These are phyloP conservation scores for Pleurotus giganteus DNA, from an alignment of 768 basidiomycete species.

Conservation along the genomic window DNA sequence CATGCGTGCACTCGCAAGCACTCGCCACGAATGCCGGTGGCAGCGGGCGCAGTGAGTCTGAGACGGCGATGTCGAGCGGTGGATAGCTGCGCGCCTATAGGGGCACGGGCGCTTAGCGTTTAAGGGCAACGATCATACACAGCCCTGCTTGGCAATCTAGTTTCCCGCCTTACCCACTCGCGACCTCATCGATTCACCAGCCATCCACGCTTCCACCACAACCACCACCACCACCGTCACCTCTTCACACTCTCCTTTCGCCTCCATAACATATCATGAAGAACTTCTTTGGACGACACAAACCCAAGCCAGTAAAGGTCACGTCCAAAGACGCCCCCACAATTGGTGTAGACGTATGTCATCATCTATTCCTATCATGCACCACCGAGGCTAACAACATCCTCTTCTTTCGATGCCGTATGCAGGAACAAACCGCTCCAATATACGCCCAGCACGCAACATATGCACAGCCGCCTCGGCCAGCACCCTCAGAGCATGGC, in stretches of 20 bases:
- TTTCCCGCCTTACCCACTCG: neutral
- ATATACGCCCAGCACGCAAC: slow-evolving; percentile 6
- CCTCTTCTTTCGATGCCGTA: neutral
- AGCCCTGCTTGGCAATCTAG: slow-evolving; percentile 7
- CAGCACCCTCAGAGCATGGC: slow-evolving; percentile 3
- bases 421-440: neutral
- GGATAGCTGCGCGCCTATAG: neutral
- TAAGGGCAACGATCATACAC: neutral
- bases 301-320: slow-evolving; percentile 10
- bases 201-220: neutral
- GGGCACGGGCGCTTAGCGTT: neutral
- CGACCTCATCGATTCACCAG: neutral
- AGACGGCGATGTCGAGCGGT: too few species aligned
- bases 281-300: slow-evolving; percentile 14
- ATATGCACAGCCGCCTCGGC: neutral
- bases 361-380: neutral
- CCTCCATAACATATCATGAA: slow-evolving; percentile 3
- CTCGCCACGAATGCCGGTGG: too few species aligned
- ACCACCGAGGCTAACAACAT: neutral
- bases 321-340: slow-evolving; percentile 8
- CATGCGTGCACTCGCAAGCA: too few species aligned
- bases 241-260: neutral
- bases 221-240: neutral
- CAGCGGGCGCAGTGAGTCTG: too few species aligned
- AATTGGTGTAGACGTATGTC: slow-evolving; percentile 11